A percentile compares a stretch with the other conserved stretches of the same genome.
Conservation (phyloP, 2,329 filamentous ascomycete species). For the Aspergillus uvarum region DNA sequence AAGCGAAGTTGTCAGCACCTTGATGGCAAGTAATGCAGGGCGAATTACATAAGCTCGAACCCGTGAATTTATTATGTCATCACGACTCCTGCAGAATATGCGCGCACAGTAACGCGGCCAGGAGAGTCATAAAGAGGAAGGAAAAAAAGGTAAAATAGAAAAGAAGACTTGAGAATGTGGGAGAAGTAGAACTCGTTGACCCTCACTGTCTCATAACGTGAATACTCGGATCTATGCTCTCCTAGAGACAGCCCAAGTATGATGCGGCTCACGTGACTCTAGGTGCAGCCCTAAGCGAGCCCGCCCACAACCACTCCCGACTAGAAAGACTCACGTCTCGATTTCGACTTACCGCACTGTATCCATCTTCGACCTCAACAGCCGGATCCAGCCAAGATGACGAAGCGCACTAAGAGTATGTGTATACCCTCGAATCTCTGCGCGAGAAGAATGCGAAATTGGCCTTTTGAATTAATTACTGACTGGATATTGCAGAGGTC, state of each 20-base stretch:
- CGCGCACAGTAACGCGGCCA: not conserved
- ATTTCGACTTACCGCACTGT: slow-evolving; percentile 35
- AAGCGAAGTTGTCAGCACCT: not conserved
- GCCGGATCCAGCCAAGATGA: slow-evolving; percentile 66
- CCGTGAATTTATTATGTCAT: not conserved
- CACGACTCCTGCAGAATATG: not conserved
- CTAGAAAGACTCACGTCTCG: slow-evolving; percentile 34
- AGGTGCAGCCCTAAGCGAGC: slow-evolving; percentile 42
- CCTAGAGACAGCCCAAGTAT: not conserved
- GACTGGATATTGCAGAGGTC: slow-evolving; percentile 63
- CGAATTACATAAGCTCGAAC: not conserved
- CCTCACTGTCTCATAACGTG: too few species aligned
- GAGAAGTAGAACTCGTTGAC: too few species aligned
- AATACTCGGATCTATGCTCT: too few species aligned
- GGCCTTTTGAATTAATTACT: slow-evolving; percentile 19
- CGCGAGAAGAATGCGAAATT: not conserved
- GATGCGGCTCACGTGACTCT: slow-evolving; percentile 30
- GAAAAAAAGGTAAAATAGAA: not conserved
- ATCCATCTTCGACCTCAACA: slow-evolving; percentile 41
- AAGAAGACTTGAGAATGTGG: not conserved
- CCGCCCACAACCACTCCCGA: slow-evolving; percentile 37
- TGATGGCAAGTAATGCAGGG: not conserved
- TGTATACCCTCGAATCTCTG: slow-evolving; percentile 14
- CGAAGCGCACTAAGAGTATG: slow-evolving; percentile 85
- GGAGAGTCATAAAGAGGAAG: too few species aligned